Percentiles rank a stretch among this genome's conserved stretches.
Conservation (phyloP, 176 grass and related monocot species). For the Triticum monococcum region DNA sequence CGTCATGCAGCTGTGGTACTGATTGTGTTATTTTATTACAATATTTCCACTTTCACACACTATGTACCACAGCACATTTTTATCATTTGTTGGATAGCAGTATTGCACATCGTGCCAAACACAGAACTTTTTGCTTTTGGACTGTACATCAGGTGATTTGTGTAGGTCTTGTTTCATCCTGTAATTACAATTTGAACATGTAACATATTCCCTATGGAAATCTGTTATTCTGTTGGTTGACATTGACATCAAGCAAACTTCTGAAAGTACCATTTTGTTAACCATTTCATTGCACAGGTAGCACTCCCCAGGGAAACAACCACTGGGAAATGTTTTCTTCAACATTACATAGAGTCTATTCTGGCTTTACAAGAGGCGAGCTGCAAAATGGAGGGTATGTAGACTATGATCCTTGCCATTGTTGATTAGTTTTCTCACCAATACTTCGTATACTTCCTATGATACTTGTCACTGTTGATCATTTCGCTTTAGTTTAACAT, state of each 20-base stretch:
- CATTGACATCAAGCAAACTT: constrained; percentile 7
- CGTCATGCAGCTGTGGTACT: background rate
- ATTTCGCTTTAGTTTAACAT: background rate
- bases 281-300: constrained; percentile 56
- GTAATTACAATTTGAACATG: background rate
- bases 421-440: constrained; percentile 12
- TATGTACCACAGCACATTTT: background rate
- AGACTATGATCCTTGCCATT: background rate
- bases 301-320: constrained; percentile 85
- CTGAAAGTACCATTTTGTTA: constrained; percentile 18
- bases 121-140: background rate
- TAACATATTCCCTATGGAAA: background rate
- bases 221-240: background rate
- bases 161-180: background rate
- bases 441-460: background rate
- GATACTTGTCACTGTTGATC: background rate
- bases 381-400: constrained; percentile 66
- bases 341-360: constrained; percentile 95
- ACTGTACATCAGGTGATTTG: background rate
- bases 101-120: background rate
- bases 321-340: constrained; percentile 85
- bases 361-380: constrained; percentile 80
- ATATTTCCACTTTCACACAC: background rate
- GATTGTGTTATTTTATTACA: background rate
- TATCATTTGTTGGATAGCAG: background rate